These are phyloP conservation scores for Paramecium primaurelia DNA, from an alignment of 73 alveolate genomes.

Conservation along the genomic window DNA sequence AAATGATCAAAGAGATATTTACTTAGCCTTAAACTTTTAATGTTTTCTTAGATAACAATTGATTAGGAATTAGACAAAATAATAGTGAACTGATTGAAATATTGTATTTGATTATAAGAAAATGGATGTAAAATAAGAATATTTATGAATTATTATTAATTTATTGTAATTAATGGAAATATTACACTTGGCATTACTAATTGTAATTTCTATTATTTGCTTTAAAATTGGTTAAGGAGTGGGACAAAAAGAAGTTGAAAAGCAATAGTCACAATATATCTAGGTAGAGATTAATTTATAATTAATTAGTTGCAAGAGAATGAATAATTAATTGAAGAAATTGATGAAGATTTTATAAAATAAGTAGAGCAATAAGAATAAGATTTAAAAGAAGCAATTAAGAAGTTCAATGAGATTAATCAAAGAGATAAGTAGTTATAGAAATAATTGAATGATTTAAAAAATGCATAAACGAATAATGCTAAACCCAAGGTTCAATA, in stretches of 20 bases:
- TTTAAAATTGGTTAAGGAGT: slow-evolving; percentile 11
- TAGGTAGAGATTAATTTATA: background rate
- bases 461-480: background rate
- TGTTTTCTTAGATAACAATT: no score
- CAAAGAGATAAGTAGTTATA: background rate
- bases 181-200: slow-evolving; percentile 33
- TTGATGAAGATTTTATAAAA: background rate
- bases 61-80: no score
- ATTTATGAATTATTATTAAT: background rate
- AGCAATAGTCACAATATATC: background rate
- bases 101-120: background rate
- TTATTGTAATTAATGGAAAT: slow-evolving; percentile 15
- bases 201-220: background rate
- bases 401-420: background rate
- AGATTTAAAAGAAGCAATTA: slow-evolving; percentile 10
- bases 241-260: slow-evolving; percentile 11
- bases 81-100: no score
- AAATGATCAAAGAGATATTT: no score
- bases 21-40: no score
- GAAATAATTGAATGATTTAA: background rate
- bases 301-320: slow-evolving; percentile 3
- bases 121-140: background rate
- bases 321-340: slow-evolving; percentile 24
- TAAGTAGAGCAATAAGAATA: slow-evolving; percentile 1
- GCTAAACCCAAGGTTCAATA: background rate